Evolutionary conservation across 2,329 filamentous ascomycete species (phyloP).

Genomic region (Hymenoscyphus repandus): DNA sequence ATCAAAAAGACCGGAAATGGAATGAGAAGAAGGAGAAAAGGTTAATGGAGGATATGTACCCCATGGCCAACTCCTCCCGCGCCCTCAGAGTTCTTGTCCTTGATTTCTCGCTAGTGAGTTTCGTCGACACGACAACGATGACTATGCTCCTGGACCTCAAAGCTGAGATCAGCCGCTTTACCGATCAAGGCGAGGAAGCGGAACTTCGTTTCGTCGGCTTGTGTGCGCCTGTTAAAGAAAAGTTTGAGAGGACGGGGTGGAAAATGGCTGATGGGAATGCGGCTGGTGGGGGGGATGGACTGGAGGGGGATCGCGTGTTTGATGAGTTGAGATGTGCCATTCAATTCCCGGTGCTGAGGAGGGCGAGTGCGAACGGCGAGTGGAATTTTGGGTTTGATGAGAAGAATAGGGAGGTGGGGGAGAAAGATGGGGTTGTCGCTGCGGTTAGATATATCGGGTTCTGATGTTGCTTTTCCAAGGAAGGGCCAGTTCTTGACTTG

Average conservation of each 20-base stretch:
- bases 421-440: background rate
- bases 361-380: background rate
- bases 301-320: slow-evolving; percentile 1
- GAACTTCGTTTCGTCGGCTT: slow-evolving; percentile 22
- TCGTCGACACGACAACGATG: slow-evolving; percentile 17
- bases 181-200: slow-evolving; percentile 9
- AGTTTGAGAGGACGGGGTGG: slow-evolving; percentile 11
- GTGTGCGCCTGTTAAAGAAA: slow-evolving; percentile 7
- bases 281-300: background rate
- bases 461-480: no score
- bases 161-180: slow-evolving; percentile 11
- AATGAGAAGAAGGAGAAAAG: background rate
- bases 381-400: slow-evolving; percentile 4
- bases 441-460: slow-evolving; percentile 2
- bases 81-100: slow-evolving; percentile 16
- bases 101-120: slow-evolving; percentile 14
- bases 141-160: slow-evolving; percentile 13
- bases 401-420: background rate
- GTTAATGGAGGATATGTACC: background rate
- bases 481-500: no score
- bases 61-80: slow-evolving; percentile 6
- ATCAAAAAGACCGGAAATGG: background rate
- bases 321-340: slow-evolving; percentile 2
- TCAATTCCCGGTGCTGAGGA: slow-evolving; percentile 1
- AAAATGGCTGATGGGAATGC: slow-evolving; percentile 1